A percentile compares a stretch with the other conserved stretches of the same genome.
Conservation (phyloP, 176 grass and related monocot species). For the Areca catechu region DNA sequence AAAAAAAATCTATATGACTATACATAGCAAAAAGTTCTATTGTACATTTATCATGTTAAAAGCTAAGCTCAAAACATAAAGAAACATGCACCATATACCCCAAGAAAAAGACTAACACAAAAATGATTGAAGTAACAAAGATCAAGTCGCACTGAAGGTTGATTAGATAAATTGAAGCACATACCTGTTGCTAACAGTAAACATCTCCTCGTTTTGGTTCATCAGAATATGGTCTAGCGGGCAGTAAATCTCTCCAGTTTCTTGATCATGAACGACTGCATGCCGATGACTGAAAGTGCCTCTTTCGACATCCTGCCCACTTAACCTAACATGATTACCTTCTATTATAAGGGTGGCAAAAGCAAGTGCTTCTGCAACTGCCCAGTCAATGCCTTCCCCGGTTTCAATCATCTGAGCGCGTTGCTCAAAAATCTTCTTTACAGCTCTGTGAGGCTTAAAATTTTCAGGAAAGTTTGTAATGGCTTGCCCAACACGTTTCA, state of each 20-base stretch:
- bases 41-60: no score
- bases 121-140: no score
- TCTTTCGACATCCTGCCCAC: conserved; percentile 24
- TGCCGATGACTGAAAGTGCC: conserved; percentile 22
- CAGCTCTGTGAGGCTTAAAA: conserved; percentile 19
- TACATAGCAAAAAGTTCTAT: no score
- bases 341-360: conserved; percentile 22
- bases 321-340: conserved; percentile 23
- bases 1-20: no score
- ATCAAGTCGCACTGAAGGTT: not conserved
- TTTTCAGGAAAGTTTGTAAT: conserved; percentile 17
- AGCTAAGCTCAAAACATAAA: no score
- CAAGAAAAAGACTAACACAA: no score
- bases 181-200: conserved; percentile 24
- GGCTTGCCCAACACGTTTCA: conserved; percentile 19
- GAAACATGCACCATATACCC: no score
- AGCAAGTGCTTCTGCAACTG: conserved; percentile 14
- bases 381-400: conserved; percentile 23
- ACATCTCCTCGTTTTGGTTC: conserved; percentile 23
- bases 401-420: conserved; percentile 24
- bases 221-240: conserved; percentile 20
- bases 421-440: conserved; percentile 20
- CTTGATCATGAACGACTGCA: conserved; percentile 15
- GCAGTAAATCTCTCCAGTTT: conserved; percentile 17
- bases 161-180: not conserved